Evolutionary conservation across 225 moss, liverwort and hornwort species (phyloP), one percentile per base, ranked within the genome.

Genomic region (Polytrichum formosum): DNA sequence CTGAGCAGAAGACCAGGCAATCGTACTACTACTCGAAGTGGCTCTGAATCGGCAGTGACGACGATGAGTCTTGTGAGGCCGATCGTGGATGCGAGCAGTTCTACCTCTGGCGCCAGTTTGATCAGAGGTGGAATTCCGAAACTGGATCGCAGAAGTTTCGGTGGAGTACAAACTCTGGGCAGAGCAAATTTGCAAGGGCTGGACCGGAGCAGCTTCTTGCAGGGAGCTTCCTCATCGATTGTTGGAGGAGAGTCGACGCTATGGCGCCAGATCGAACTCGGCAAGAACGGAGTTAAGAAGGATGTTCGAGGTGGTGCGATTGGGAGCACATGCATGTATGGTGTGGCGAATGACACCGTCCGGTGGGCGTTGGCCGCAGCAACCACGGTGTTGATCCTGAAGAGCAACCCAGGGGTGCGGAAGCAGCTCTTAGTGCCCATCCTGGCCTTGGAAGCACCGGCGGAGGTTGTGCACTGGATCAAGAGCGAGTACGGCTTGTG

Each of bases 401-500:
- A 73, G 65, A 53, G 61, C 28, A 73, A 82, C 53, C 56, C 61
- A 1, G 80, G 73, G 10, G 70, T 53, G 60, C 30, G 58, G 28
- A 82, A 77, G 71, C 85, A 82, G 65, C 70, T 28, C 56, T 67
- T 75, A 1, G 80, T 77, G 31, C 67, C 77, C 5, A 80, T 82
- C 26, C 61, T 86, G 1, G 77, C 77, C 2, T 59, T 86, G 77
- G 85, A 82, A 23, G 74, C 80, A 26, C 79, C 85, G 17, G 66
- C 54, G 29, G 77, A 82, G 21, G 72, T 82, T 7, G 70, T 86
- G 64, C 67, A 56, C 10, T 67, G 77, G 31, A 77, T 82, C 22
- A 86, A 82, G 75, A 68, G 82, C 33, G 85, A 86, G 67, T 73
- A 86, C 10, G 82, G 85, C 67, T 67, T 82, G 31, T 86, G 85